Percentiles rank a stretch among this genome's conserved stretches.
Evolutionary conservation across 1,284 basidiomycete genomes (phyloP).

Genomic region (Sanghuangporus baumii): DNA sequence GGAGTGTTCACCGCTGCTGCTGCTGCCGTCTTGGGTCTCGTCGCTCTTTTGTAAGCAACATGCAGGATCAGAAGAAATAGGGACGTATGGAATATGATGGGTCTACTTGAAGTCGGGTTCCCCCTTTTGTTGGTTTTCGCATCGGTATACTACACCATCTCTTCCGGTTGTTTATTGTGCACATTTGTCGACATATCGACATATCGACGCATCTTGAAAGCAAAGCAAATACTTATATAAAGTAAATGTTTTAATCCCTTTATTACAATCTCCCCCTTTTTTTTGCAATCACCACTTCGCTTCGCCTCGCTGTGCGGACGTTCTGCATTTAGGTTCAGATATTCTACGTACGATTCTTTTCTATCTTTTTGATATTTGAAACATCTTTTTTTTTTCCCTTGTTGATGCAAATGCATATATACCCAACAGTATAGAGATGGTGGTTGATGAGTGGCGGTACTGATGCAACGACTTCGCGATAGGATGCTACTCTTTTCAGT

Average conservation of each 20-base stretch:
- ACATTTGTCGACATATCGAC: neutral
- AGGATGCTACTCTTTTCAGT: no score
- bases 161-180: neutral
- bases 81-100: neutral
- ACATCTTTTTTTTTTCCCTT: no score
- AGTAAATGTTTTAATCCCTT: no score
- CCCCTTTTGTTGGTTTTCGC: neutral
- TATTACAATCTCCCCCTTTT: neutral
- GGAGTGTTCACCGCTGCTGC: conserved; percentile 18
- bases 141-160: neutral
- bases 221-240: no score
- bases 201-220: no score
- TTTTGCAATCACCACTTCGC: neutral
- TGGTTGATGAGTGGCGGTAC: no score
- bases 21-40: conserved; percentile 19
- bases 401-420: no score
- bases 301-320: neutral
- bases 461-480: no score
- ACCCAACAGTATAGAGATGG: no score
- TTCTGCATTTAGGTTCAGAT: neutral
- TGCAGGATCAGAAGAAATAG: neutral
- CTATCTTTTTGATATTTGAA: neutral
- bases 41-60: conserved; percentile 19
- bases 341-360: neutral
- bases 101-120: neutral